Evolutionary conservation across 306 rosid genomes (phyloP).

Genomic region (Pachyrhizus erosus): DNA sequence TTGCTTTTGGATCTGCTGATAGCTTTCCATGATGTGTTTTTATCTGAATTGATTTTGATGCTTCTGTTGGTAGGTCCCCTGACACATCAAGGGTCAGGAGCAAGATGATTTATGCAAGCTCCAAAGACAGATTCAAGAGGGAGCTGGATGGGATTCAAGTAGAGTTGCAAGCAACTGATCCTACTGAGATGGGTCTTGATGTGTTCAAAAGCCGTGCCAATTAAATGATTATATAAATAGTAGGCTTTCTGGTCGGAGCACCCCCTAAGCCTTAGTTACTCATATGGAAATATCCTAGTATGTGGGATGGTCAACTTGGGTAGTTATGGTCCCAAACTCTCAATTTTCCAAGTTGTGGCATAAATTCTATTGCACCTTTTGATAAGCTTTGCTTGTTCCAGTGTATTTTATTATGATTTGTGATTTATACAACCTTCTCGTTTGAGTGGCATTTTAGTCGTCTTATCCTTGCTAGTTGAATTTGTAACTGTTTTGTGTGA

Average conservation of each 20-base stretch:
- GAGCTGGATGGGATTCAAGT: constrained; percentile 71
- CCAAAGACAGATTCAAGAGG: constrained; percentile 75
- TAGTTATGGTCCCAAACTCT: constrained; percentile 48
- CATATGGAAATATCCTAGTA: constrained; percentile 50
- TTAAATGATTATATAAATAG: constrained; percentile 46
- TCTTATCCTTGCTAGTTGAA: constrained; percentile 32
- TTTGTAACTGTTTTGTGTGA: constrained; percentile 51
- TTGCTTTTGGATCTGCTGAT: not conserved
- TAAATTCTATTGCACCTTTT: constrained; percentile 50
- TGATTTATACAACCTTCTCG: constrained; percentile 49
- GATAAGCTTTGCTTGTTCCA: constrained; percentile 42
- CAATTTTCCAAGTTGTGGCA: constrained; percentile 52
- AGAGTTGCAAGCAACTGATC: constrained; percentile 76
- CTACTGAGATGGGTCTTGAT: constrained; percentile 71
- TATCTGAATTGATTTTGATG: not conserved
- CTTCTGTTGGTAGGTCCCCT: constrained; percentile 58
- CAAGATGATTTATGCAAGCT: constrained; percentile 73
- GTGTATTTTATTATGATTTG: constrained; percentile 48
- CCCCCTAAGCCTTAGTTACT: constrained; percentile 49
- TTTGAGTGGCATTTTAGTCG: constrained; percentile 43
- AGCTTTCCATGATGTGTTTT: not conserved
- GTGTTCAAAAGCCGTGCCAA: constrained; percentile 70
- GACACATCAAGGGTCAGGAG: constrained; percentile 67
- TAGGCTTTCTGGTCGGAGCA: constrained; percentile 42
- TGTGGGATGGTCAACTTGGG: constrained; percentile 46